A percentile compares a stretch with the other conserved stretches of the same genome.
phyloP scores from a whole-genome alignment of 306 rosid species.

The Lagenaria siceraria region DNA sequence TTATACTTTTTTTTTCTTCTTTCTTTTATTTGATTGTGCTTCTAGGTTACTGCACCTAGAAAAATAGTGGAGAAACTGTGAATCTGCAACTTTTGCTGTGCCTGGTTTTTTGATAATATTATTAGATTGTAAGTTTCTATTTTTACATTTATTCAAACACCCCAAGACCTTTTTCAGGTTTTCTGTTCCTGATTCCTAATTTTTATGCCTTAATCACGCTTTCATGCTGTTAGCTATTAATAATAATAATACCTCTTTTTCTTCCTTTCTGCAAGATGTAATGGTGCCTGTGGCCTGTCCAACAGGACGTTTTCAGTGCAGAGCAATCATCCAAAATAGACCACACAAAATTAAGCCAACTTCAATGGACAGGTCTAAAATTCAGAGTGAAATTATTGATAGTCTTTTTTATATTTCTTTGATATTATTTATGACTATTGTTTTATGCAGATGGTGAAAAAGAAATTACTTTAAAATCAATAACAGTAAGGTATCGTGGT shows the following conservation, averaged over 20 bases:
- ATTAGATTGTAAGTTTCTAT: background rate
- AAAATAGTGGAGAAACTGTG: background rate
- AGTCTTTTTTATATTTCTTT: background rate
- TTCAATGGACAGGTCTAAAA: background rate
- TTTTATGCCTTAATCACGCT: background rate
- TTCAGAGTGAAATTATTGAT: background rate
- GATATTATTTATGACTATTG: background rate
- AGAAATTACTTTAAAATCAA: background rate
- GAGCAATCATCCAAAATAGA: background rate
- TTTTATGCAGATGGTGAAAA: background rate
- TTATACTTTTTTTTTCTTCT: background rate
- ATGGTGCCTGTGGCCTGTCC: background rate
- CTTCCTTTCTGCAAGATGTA: background rate
- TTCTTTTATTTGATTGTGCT: constrained; percentile 2
- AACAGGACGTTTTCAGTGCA: background rate
- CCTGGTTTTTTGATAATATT: background rate
- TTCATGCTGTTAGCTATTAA: background rate
- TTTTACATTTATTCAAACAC: background rate
- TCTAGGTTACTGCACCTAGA: constrained; percentile 27
- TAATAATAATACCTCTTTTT: background rate
- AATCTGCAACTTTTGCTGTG: background rate
- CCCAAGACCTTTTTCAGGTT: background rate
- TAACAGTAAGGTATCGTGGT: background rate
- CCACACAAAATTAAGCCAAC: background rate
- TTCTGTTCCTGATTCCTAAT: background rate